Evolutionary conservation across 768 basidiomycete species (phyloP).

Genomic region (Termitomyces bulborhizus): DNA sequence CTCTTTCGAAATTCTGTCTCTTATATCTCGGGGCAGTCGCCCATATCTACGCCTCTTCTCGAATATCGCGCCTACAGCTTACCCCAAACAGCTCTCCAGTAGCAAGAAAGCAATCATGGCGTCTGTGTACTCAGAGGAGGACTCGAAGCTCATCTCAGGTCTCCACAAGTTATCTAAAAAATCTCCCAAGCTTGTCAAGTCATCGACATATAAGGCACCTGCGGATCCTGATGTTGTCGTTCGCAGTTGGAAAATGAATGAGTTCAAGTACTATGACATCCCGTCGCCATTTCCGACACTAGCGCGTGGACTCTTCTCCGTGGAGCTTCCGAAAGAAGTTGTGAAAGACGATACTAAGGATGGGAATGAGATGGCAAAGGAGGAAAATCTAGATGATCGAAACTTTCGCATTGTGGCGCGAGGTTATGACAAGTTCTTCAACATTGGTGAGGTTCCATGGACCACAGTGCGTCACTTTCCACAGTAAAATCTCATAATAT

Average conservation of each 20-base stretch:
- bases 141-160: slow-evolving; percentile 55
- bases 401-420: slow-evolving; percentile 68
- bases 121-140: slow-evolving; percentile 20
- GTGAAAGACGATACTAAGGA: slow-evolving; percentile 14
- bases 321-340: slow-evolving; percentile 30
- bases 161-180: slow-evolving; percentile 48
- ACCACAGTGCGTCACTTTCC: slow-evolving; percentile 56
- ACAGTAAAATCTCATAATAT: slow-evolving; percentile 2
- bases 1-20: slow-evolving; percentile 12
- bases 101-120: slow-evolving; percentile 9
- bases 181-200: slow-evolving; percentile 60
- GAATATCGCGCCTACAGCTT: background rate
- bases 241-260: slow-evolving; percentile 96
- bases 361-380: slow-evolving; percentile 1
- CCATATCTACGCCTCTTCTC: slow-evolving; percentile 11
- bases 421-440: slow-evolving; percentile 99
- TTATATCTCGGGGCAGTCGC: slow-evolving; percentile 9
- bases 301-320: slow-evolving; percentile 87
- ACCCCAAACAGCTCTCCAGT: background rate
- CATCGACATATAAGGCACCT: slow-evolving; percentile 49
- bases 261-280: slow-evolving; percentile 87
- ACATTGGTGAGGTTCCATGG: slow-evolving; percentile 95
- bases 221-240: slow-evolving; percentile 49
- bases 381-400: slow-evolving; percentile 13
- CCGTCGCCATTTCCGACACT: slow-evolving; percentile 92